phyloP scores from a whole-genome alignment of 129 eudicot species.

The Chrysanthemum lavandulifolium region DNA sequence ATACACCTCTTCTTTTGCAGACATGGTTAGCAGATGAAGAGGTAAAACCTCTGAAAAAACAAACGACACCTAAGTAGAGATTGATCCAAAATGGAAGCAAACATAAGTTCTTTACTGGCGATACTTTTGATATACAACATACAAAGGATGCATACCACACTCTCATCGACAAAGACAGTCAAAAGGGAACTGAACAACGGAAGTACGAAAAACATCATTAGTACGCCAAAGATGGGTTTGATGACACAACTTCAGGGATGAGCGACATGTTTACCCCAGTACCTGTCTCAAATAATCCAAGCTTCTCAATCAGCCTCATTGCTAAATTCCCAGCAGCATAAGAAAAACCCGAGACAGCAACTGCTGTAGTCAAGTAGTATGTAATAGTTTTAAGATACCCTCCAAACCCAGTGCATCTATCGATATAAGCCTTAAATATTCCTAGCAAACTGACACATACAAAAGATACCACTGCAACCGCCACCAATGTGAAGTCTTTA shows the following conservation, averaged over 20 bases:
- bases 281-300: constrained; percentile 44
- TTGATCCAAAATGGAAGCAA: background rate
- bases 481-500: constrained; percentile 43
- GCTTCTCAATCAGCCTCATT: constrained; percentile 34
- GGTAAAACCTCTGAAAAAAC: too few species aligned
- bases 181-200: background rate
- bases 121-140: background rate
- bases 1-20: too few species aligned
- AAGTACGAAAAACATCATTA: constrained; percentile 25
- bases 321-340: constrained; percentile 49
- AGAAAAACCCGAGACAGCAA: constrained; percentile 52
- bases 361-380: constrained; percentile 41
- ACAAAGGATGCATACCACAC: background rate
- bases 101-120: background rate
- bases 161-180: background rate
- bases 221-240: constrained; percentile 29
- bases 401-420: constrained; percentile 14
- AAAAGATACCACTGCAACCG: constrained; percentile 51
- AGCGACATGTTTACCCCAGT: constrained; percentile 1
- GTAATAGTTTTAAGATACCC: constrained; percentile 37
- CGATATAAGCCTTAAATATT: constrained; percentile 42
- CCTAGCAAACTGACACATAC: constrained; percentile 53
- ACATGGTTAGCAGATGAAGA: too few species aligned
- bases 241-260: constrained; percentile 5
- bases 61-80: too few species aligned